Evolutionary conservation across 2,329 filamentous ascomycete genomes (phyloP).

Genomic region (Sclerotinia spermophila): DNA sequence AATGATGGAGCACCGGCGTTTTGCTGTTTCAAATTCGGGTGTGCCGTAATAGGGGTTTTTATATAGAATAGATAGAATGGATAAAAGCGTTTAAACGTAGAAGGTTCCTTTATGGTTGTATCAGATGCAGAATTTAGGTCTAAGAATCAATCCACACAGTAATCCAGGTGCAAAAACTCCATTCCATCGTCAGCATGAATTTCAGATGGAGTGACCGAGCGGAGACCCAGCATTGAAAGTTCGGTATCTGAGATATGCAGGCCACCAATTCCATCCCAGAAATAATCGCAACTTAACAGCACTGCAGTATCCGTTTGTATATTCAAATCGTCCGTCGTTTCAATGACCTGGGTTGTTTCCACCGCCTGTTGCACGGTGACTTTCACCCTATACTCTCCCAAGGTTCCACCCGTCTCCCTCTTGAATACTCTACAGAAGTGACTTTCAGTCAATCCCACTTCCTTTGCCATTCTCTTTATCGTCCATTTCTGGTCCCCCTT

Average conservation of each 20-base stretch:
- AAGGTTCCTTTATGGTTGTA: rapidly evolving
- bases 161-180: neutral
- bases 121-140: neutral
- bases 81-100: neutral
- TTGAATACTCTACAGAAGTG: slow-evolving; percentile 60
- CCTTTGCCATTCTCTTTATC: slow-evolving; percentile 47
- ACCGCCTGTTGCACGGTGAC: neutral
- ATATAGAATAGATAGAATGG: neutral
- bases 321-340: neutral
- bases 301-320: neutral
- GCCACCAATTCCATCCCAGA: neutral
- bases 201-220: neutral
- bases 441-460: slow-evolving; percentile 52
- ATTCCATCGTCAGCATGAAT: neutral
- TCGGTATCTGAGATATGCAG: neutral
- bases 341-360: neutral
- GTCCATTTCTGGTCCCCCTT: slow-evolving; percentile 33
- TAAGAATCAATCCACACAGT: neutral
- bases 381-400: slow-evolving; percentile 20
- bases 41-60: rapidly evolving
- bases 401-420: slow-evolving; percentile 37
- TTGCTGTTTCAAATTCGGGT: neutral
- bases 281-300: neutral
- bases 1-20: neutral
- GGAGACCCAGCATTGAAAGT: no score